Evolutionary conservation across 2,329 filamentous ascomycete genomes (phyloP).

Genomic region (Coniochaeta sp.): DNA sequence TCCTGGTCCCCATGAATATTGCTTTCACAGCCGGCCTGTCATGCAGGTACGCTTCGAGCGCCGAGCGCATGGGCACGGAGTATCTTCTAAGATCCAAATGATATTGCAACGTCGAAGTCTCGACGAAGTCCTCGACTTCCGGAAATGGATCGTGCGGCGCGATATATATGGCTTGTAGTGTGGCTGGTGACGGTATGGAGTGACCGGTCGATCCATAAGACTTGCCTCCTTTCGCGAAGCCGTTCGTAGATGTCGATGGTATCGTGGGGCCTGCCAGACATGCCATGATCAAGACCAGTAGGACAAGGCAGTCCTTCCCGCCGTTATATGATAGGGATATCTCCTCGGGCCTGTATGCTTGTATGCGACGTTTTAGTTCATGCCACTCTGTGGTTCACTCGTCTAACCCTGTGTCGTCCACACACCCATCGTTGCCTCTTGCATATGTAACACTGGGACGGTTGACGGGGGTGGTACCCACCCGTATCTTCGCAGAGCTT

Average conservation of each 20-base stretch:
- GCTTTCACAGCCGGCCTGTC: constrained; percentile 61
- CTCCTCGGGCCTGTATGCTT: constrained; percentile 54
- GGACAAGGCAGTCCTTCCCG: constrained; percentile 93
- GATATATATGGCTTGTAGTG: constrained; percentile 80
- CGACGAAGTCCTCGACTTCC: constrained; percentile 81
- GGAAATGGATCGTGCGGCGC: constrained; percentile 76
- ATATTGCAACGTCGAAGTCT: constrained; percentile 56
- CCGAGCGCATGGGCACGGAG: constrained; percentile 69
- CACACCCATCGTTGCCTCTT: background rate
- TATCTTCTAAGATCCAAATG: constrained; percentile 70
- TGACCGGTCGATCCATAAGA: constrained; percentile 2
- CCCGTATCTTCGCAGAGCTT: constrained; percentile 70
- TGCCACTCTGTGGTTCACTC: background rate
- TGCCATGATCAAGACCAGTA: constrained; percentile 79
- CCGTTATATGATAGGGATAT: constrained; percentile 94
- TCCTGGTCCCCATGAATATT: constrained; percentile 78
- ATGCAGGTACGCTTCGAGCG: constrained; percentile 68
- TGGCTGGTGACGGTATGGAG: constrained; percentile 21
- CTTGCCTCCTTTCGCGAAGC: constrained; percentile 5
- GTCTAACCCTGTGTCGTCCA: background rate
- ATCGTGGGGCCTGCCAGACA: constrained; percentile 29
- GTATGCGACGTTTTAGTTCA: background rate
- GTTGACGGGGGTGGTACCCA: constrained; percentile 30
- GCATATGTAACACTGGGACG: background rate
- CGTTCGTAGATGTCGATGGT: constrained; percentile 12